Conservation (phyloP, 148 eudicot species). For the Rhododendron molle region DNA sequence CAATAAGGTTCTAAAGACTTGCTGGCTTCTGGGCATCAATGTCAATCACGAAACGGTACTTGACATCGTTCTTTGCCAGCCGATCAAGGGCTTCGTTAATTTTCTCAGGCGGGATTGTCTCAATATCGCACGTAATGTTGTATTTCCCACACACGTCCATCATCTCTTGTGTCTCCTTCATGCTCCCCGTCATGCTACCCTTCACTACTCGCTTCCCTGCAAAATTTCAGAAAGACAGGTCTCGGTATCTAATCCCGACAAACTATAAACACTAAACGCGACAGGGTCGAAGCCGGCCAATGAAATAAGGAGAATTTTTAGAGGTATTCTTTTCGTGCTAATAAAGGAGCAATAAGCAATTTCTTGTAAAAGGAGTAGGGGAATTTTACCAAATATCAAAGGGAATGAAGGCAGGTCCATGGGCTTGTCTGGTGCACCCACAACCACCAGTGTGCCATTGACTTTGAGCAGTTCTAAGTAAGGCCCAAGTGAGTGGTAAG, state of each 20-base stretch:
- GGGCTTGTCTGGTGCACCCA: constrained; percentile 95
- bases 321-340: neutral
- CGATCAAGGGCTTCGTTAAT: constrained; percentile 66
- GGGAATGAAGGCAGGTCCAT: constrained; percentile 73
- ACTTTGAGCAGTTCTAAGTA: constrained; percentile 68
- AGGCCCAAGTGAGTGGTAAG: constrained; percentile 73
- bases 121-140: constrained; percentile 72
- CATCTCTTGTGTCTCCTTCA: constrained; percentile 86
- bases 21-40: constrained; percentile 32
- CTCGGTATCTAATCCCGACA: neutral
- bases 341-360: neutral
- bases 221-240: neutral
- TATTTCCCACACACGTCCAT: constrained; percentile 68
- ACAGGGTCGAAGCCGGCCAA: neutral
- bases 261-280: neutral
- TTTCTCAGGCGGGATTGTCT: constrained; percentile 39
- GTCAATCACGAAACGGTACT: constrained; percentile 83
- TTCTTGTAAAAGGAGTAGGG: neutral
- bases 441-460: constrained; percentile 68
- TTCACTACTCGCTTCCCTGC: constrained; percentile 72
- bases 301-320: neutral
- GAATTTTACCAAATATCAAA: constrained; percentile 62
- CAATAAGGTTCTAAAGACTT: constrained; percentile 7
- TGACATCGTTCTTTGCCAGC: constrained; percentile 63
- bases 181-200: constrained; percentile 85